phyloP scores from a whole-genome alignment of 768 basidiomycete species.

The Rhodocollybia butyracea region DNA sequence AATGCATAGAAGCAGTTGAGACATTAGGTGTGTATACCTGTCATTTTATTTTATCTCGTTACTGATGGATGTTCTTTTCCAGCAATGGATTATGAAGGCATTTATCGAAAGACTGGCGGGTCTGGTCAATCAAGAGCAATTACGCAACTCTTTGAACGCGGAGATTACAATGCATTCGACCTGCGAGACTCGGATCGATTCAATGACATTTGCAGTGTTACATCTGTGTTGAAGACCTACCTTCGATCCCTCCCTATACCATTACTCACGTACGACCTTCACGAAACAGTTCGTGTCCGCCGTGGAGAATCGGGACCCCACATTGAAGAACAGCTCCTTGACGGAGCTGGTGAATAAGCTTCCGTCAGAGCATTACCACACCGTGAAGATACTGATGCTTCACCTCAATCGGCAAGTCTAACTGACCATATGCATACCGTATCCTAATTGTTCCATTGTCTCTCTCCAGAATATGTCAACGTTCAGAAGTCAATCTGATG shows the following conservation, averaged over 20 bases:
- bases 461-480: slow-evolving; percentile 54
- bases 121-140: slow-evolving; percentile 89
- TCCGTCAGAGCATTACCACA: slow-evolving; percentile 86
- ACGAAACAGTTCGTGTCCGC: slow-evolving; percentile 87
- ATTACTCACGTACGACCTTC: slow-evolving; percentile 84
- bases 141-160: slow-evolving; percentile 91
- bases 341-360: slow-evolving; percentile 70
- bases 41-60: neutral
- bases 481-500: slow-evolving; percentile 83
- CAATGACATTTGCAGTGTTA: slow-evolving; percentile 96
- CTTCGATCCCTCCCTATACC: slow-evolving; percentile 92
- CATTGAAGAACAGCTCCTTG: slow-evolving; percentile 56
- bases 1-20: slow-evolving; percentile 95
- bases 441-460: slow-evolving; percentile 8
- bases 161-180: slow-evolving; percentile 87
- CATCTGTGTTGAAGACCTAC: slow-evolving; percentile 95
- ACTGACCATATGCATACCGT: neutral
- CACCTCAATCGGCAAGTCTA: slow-evolving; percentile 76
- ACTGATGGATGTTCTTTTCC: neutral
- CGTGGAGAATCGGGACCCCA: slow-evolving; percentile 62
- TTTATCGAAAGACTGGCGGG: slow-evolving; percentile 97
- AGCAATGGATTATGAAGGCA: slow-evolving; percentile 70
- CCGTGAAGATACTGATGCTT: slow-evolving; percentile 75
- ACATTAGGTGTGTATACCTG: slow-evolving; percentile 55
- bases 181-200: slow-evolving; percentile 83